Base-by-base conservation (phyloP, 2,329 filamentous ascomycete genomes). In the Penicillium sp. region DNA sequence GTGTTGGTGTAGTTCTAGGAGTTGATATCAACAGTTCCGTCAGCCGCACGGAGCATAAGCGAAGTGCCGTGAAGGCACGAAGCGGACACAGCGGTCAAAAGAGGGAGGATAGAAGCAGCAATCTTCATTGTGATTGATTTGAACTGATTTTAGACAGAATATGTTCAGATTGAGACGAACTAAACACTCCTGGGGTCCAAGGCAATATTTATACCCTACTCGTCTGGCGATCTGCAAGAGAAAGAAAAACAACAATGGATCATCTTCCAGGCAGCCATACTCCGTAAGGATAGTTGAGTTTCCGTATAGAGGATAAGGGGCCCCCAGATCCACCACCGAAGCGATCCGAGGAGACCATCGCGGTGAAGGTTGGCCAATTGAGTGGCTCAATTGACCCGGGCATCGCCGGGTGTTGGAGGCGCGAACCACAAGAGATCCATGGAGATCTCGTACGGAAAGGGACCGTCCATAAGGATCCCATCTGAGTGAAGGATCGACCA, bases 1-100 rank as follows among this genome's bases (percentile, higher is more conserved):
- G 68, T 51, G 47, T 56, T 56, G 46, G 56, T 58, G 42, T 58
- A 58, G 56, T 58, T 58, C 50, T 45, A 58, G 9, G 42, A 18
- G 42, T 58, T 58, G 47, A 51, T 22, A 7, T 56, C 50, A 23
- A 58, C 53, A 9, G 43, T 56, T 25, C 56, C 56, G 31, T 58
- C 56, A 12, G 56, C 49, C 3, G 53, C 31, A 46, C 56, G 56
- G 31, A 53, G 56, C 27, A 58, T n/a, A 11, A 58, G 47, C 12
- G 56, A 58, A 33, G 56, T 58, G 26, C 56, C 56, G 18, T 49
- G 56, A 26, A 58, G 53, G 53, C 56, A 56, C n/a, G 56, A 56
- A 9, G 56, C 53, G 25, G 56, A 51, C 11, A 27, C 56, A 37
- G 51, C 42, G 31, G 53, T 26, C 25, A 58, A 11, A n/a, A 58